Conservation (phyloP, 2,329 filamentous ascomycete genomes). For the Beauveria scarabaeidicola region DNA sequence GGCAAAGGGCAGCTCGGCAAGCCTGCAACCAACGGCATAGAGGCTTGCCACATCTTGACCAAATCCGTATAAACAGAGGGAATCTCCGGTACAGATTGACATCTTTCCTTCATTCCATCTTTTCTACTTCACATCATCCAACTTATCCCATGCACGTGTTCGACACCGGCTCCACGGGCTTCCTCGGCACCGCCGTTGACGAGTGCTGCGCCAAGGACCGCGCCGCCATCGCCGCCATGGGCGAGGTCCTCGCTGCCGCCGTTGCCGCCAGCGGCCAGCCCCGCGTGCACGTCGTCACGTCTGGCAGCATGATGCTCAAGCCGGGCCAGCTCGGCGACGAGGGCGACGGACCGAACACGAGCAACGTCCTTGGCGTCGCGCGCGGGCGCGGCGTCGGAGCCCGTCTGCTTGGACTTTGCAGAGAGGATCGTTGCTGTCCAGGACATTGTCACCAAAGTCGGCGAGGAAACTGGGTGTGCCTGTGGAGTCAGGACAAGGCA, state of each 20-base stretch:
- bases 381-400: constrained; percentile 20
- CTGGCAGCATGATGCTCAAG: constrained; percentile 25
- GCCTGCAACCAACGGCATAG: neutral
- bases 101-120: neutral
- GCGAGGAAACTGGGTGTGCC: constrained; percentile 25
- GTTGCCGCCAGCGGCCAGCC: constrained; percentile 23
- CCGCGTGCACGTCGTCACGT: constrained; percentile 24
- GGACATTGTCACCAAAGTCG: constrained; percentile 27
- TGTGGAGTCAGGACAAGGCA: constrained; percentile 25
- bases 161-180: constrained; percentile 36
- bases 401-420: constrained; percentile 18
- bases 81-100: neutral
- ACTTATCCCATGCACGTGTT: constrained; percentile 24
- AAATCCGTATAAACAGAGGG: too few species aligned
- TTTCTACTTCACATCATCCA: neutral
- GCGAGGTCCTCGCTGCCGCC: constrained; percentile 18
- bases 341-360: constrained; percentile 17
- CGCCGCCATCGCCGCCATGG: constrained; percentile 29
- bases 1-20: neutral
- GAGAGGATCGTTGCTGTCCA: constrained; percentile 27
- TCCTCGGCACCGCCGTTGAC: constrained; percentile 29
- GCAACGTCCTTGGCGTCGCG: constrained; percentile 7
- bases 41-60: too few species aligned
- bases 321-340: constrained; percentile 22
- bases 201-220: constrained; percentile 21